Percentiles rank a stretch among this genome's conserved stretches.
Evolutionary conservation across 2,329 filamentous ascomycete genomes (phyloP).

Genomic region (Colletotrichum sp.): DNA sequence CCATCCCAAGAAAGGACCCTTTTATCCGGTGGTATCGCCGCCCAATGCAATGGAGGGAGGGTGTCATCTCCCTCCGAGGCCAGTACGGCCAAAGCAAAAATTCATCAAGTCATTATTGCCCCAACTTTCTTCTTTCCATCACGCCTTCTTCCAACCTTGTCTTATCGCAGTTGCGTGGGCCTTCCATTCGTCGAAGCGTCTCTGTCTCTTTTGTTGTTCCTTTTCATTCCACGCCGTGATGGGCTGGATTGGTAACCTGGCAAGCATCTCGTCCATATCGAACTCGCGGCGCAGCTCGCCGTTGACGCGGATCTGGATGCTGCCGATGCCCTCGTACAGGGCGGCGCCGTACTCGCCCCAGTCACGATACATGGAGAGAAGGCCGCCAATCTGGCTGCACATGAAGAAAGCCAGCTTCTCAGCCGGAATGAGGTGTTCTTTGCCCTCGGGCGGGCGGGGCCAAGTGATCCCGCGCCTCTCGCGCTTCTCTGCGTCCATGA

Average conservation of each 20-base stretch:
- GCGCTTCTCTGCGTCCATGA: slow-evolving; percentile 12
- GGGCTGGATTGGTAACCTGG: slow-evolving; percentile 15
- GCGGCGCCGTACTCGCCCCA: slow-evolving; percentile 19
- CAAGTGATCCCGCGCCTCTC: slow-evolving; percentile 13
- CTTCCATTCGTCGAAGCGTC: slow-evolving; percentile 19
- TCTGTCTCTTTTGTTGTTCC: slow-evolving; percentile 14
- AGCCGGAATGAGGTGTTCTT: slow-evolving; percentile 14
- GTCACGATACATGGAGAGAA: slow-evolving; percentile 19
- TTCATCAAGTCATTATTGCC: slow-evolving; percentile 11
- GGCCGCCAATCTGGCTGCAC: slow-evolving; percentile 15
- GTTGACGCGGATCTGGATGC: slow-evolving; percentile 21
- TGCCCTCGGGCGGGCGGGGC: slow-evolving; percentile 15
- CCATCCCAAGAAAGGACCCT: neutral
- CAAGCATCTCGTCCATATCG: slow-evolving; percentile 22
- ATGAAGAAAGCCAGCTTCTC: slow-evolving; percentile 25
- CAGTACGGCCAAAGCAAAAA: slow-evolving; percentile 5
- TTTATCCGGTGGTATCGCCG: slow-evolving; percentile 17
- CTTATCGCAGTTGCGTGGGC: slow-evolving; percentile 4
- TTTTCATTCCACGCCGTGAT: slow-evolving; percentile 16
- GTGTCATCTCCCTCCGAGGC: neutral
- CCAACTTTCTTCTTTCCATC: neutral
- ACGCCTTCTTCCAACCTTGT: slow-evolving; percentile 6
- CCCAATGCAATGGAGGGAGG: slow-evolving; percentile 10
- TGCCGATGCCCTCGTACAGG: slow-evolving; percentile 20
- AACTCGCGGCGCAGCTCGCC: slow-evolving; percentile 19